phyloP scores from a whole-genome alignment of 805 yeast genomes.

The Blastobotrys peoriensis region DNA sequence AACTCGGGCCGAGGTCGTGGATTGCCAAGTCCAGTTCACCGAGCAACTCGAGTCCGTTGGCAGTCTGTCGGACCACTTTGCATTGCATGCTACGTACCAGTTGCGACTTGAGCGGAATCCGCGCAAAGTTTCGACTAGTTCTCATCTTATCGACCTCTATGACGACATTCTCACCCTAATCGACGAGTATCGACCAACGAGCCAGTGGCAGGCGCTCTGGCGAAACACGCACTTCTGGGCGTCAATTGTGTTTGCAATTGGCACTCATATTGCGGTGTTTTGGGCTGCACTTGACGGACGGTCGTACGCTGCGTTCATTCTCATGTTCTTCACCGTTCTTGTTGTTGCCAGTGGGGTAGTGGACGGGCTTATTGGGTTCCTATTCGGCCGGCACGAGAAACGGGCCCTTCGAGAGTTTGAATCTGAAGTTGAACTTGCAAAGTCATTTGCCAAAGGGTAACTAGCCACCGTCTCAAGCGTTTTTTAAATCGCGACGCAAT shows the following conservation, averaged over 20 bases:
- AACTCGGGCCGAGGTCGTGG: slow-evolving; percentile 42
- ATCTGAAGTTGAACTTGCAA: slow-evolving; percentile 48
- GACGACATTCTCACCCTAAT: slow-evolving; percentile 46
- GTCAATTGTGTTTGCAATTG: slow-evolving; percentile 49
- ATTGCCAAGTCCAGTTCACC: slow-evolving; percentile 70
- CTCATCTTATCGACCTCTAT: slow-evolving; percentile 28
- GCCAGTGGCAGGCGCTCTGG: slow-evolving; percentile 56
- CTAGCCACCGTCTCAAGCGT: too few species aligned
- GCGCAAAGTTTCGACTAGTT: slow-evolving; percentile 2
- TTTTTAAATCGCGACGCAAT: too few species aligned
- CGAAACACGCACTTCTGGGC: slow-evolving; percentile 57
- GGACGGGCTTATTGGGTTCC: slow-evolving; percentile 69
- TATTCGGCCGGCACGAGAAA: slow-evolving; percentile 76
- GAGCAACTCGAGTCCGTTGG: slow-evolving; percentile 62
- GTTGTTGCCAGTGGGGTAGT: slow-evolving; percentile 61
- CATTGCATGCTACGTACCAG: slow-evolving; percentile 29
- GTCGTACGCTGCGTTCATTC: slow-evolving; percentile 62
- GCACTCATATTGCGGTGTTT: slow-evolving; percentile 47
- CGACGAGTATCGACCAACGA: slow-evolving; percentile 44
- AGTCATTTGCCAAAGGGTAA: background rate
- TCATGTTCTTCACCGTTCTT: slow-evolving; percentile 49
- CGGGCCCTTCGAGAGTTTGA: slow-evolving; percentile 74
- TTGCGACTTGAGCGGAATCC: background rate
- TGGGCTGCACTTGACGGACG: slow-evolving; percentile 50
- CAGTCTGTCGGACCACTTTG: slow-evolving; percentile 91